phyloP scores from a whole-genome alignment of 345 rosid species.

The Citrus reticulata region DNA sequence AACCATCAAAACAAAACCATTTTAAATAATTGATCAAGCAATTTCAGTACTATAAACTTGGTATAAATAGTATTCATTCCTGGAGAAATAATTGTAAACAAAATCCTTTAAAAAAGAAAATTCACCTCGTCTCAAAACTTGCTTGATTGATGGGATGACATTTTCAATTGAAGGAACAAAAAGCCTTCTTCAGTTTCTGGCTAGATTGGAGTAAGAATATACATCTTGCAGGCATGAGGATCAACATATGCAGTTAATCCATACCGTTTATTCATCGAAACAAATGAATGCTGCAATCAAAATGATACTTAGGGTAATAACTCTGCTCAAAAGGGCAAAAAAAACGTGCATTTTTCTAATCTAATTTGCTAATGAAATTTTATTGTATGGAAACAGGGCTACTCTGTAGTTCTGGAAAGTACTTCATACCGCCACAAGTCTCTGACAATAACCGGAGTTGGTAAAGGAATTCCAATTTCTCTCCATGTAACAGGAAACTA shows the following conservation, averaged over 20 bases:
- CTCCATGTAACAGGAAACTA: constrained; percentile 40
- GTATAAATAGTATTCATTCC: neutral
- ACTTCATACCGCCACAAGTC: constrained; percentile 42
- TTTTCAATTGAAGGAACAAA: neutral
- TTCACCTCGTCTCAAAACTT: neutral
- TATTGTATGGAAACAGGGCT: neutral
- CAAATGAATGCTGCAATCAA: constrained; percentile 31
- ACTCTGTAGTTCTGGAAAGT: neutral
- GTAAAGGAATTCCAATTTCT: constrained; percentile 41
- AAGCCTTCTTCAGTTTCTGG: neutral
- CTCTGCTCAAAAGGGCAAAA: neutral
- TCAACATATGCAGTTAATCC: constrained; percentile 29
- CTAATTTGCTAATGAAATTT: neutral
- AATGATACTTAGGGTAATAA: neutral
- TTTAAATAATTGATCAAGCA: too few species aligned
- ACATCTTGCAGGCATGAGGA: constrained; percentile 39
- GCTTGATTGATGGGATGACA: neutral
- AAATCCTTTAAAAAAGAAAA: neutral
- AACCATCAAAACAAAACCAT: neutral
- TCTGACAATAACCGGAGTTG: constrained; percentile 17
- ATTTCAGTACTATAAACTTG: too few species aligned
- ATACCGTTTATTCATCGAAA: constrained; percentile 23
- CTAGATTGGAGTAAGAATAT: constrained; percentile 22
- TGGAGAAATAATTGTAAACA: neutral
- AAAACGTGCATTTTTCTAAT: neutral